phyloP scores from a whole-genome alignment of 768 basidiomycete species.

The Serendipita sp. region DNA sequence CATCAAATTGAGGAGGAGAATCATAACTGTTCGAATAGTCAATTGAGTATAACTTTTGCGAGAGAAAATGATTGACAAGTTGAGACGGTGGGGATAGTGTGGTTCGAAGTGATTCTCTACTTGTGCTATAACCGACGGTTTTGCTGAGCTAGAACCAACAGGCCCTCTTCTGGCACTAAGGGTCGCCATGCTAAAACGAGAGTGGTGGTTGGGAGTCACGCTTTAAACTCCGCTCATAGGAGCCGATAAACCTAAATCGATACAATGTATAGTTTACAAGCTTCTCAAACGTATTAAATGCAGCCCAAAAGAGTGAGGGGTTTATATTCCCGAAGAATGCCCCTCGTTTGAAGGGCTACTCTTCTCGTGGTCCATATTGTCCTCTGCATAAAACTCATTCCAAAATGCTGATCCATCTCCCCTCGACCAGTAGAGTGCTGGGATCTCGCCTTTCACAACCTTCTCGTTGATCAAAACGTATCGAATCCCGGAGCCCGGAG shows the following conservation, averaged over 20 bases:
- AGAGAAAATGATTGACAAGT: slow-evolving; percentile 44
- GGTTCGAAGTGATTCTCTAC: slow-evolving; percentile 16
- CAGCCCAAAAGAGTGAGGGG: not conserved
- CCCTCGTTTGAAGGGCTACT: no score
- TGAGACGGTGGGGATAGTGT: slow-evolving; percentile 52
- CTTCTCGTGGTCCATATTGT: no score
- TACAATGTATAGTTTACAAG: not conserved
- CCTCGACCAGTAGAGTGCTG: slow-evolving; percentile 61
- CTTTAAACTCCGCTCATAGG: not conserved
- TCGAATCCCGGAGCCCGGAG: slow-evolving; percentile 61
- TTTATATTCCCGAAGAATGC: no score
- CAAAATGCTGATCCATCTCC: slow-evolving; percentile 54
- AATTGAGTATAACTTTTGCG: not conserved
- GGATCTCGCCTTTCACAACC: slow-evolving; percentile 45
- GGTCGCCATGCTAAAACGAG: not conserved
- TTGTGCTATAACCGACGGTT: not conserved
- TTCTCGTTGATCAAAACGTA: slow-evolving; percentile 69
- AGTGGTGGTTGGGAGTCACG: not conserved
- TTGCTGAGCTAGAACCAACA: not conserved
- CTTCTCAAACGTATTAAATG: not conserved
- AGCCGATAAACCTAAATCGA: not conserved
- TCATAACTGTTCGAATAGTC: slow-evolving; percentile 48
- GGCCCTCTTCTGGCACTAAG: not conserved
- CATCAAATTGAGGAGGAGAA: slow-evolving; percentile 65
- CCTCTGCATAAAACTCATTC: slow-evolving; percentile 30